These are phyloP conservation scores for Linnemannia zychae DNA, from an alignment of 192 early-diverging fungal species.

Conservation along the genomic window DNA sequence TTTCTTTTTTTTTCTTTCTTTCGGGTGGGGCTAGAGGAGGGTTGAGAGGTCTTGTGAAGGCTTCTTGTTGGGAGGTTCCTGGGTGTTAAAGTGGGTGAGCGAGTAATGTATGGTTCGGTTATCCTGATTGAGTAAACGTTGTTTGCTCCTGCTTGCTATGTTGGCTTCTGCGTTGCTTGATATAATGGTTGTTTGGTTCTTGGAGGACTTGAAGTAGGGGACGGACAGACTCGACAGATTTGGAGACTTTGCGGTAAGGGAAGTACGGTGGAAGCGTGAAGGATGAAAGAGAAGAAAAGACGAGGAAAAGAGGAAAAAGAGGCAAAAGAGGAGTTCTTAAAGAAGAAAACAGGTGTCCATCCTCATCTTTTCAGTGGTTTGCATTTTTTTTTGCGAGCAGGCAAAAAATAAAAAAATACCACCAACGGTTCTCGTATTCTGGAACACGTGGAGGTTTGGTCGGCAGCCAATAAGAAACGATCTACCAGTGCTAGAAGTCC, in stretches of 20 bases:
- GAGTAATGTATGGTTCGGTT: too few relatives aligned
- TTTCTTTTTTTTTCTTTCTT: constrained; percentile 1
- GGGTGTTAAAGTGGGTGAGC: background rate
- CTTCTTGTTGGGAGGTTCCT: background rate
- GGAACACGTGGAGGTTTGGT: too few relatives aligned
- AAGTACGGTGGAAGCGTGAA: background rate
- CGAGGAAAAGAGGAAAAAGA: background rate
- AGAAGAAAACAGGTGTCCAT: constrained; percentile 5
- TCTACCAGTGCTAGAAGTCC: too few relatives aligned
- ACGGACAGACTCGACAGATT: background rate
- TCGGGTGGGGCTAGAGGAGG: background rate
- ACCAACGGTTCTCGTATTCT: background rate
- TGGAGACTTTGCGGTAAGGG: background rate
- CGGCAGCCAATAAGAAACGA: too few relatives aligned
- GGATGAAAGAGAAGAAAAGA: background rate
- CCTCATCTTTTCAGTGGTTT: background rate
- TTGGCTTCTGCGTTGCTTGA: too few relatives aligned
- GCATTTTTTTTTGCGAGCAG: too few relatives aligned
- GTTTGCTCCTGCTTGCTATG: too few relatives aligned
- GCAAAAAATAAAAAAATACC: too few relatives aligned
- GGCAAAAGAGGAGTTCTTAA: background rate
- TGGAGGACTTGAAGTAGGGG: background rate
- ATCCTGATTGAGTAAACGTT: too few relatives aligned
- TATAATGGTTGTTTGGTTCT: too few relatives aligned
- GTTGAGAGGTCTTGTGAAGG: background rate